Evolutionary conservation across 164 flowering plant genomes (phyloP).

Genomic region (Vitis amurensis): DNA sequence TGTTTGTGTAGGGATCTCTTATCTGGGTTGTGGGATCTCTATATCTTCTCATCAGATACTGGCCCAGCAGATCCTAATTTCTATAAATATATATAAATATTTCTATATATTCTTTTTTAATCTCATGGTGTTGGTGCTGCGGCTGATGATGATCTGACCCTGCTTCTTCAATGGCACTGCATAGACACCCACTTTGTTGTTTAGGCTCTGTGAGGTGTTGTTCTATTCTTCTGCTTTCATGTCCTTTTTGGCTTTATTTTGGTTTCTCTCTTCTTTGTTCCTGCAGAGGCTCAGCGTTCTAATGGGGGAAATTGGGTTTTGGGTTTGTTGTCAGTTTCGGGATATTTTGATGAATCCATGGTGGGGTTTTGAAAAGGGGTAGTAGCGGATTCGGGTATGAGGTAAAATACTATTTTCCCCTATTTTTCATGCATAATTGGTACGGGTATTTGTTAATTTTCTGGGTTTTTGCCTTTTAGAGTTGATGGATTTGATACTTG

Average conservation of each 20-base stretch:
- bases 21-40: constrained; percentile 34
- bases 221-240: constrained; percentile 1
- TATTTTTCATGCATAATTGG: neutral
- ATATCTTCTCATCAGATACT: constrained; percentile 17
- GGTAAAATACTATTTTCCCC: constrained; percentile 1
- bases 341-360: constrained; percentile 9
- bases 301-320: constrained; percentile 6
- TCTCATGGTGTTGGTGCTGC: neutral
- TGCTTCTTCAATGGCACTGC: constrained; percentile 16
- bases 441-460: neutral
- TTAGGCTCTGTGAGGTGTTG: neutral
- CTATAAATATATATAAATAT: neutral
- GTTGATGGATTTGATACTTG: neutral
- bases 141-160: constrained; percentile 14
- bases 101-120: constrained; percentile 1
- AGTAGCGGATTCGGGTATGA: constrained; percentile 4
- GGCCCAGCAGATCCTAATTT: constrained; percentile 30
- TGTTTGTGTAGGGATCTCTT: constrained; percentile 17
- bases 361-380: constrained; percentile 5
- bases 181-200: neutral
- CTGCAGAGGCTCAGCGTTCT: neutral
- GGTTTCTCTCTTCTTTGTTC: neutral
- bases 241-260: neutral
- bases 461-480: neutral
- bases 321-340: constrained; percentile 7